Base-by-base conservation (phyloP, 164 flowering plant species). In the Vitis cinerea region DNA sequence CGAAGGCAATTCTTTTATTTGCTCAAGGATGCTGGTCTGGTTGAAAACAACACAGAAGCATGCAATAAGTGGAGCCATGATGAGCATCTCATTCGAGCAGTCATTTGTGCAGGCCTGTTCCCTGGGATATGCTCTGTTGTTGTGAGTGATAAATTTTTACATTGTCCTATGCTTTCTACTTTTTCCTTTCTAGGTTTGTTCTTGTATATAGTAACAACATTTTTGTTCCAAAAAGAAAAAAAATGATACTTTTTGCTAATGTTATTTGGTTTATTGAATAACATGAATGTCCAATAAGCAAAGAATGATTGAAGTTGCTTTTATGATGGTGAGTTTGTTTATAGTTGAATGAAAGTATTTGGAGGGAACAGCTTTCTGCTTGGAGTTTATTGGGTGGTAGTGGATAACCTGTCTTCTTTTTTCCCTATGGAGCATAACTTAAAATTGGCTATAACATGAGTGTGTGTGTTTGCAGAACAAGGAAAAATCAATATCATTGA, bases 41-140 rank as follows among this genome's bases (percentile, higher is more conserved):
- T 88, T 52, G 86, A 87, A 73, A 67, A 73, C 51, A 75, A 79
- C 66, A 23, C 74, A 49, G 80, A 80, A 56, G 61, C 67, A 14
- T 79, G 77, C 79, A 86, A 83, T 73, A 71, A 64, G 50, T 89
- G 89, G 88, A 88, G 94, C 76, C 82, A 83, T 65, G 97, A 93
- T 80, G 87, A 83, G 73, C 79, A 87, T 77, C 92, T 96, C 31
- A 70, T 92, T 66, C 87, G 94, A 66, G 90, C 97, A 72, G 72
- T 96, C 65, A 83, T 92, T 50, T 96, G 99, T 76, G 87, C 92
- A 17, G 99, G 99, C 53, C 83, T 96, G 66, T 93, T 83, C 69
- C 99, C 98, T 78, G 98, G 99, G 77, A 70, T 93, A 44, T 89
- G 94, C 71, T 93, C 97, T 61, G 91, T 96, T 74, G 80, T 92